Base-by-base conservation (phyloP, 768 basidiomycete genomes). In the Amanita thiersii region DNA sequence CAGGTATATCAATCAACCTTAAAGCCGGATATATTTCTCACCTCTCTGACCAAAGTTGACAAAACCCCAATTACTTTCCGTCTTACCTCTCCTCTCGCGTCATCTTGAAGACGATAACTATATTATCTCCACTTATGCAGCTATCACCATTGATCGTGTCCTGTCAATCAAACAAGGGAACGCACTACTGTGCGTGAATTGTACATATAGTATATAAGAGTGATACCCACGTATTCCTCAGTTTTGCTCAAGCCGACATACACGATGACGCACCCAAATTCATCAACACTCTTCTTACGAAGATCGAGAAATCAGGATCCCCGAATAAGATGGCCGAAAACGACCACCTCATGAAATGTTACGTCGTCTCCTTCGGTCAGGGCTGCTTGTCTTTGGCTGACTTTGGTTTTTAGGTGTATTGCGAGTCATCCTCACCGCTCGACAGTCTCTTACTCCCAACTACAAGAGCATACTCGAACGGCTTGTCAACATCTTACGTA, bases 331-430 rank as follows among this genome's bases (percentile, higher is more conserved):
- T 94, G 23, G 90, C 94, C 0, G 93, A 97, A 58, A 99, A 99
- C 51, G 94, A 98, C 59, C 86, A 96, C 59, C 65, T 98, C 36
- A 99, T 97, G 92, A 92, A 89, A 69, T 93, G 94, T 93, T n/a
- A 49, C 35, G 81, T 61, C 11, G n/a, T 12, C 31, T 39, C 37
- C 8, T 23, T 12, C 10, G 17, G 36, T 34, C 3, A 10, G 5
- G 11, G n/a, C 11, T 2, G 43, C 35, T 20, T 21, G 17, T 43
- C 37, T 50, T 17, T 15, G 45, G 38, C 36, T 41, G 43, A 40
- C 29, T 37, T 33, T 15, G 4, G 17, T 24, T 17, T 9, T n/a
- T 40, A 97, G 94, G 89, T 59, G 79, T 78, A 14, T 93, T 97
- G 89, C 79, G 93, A 21, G 83, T 97, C 20, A 83, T 97, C 56